Conservation (phyloP, 768 basidiomycete genomes). For the Trametes cingulata region DNA sequence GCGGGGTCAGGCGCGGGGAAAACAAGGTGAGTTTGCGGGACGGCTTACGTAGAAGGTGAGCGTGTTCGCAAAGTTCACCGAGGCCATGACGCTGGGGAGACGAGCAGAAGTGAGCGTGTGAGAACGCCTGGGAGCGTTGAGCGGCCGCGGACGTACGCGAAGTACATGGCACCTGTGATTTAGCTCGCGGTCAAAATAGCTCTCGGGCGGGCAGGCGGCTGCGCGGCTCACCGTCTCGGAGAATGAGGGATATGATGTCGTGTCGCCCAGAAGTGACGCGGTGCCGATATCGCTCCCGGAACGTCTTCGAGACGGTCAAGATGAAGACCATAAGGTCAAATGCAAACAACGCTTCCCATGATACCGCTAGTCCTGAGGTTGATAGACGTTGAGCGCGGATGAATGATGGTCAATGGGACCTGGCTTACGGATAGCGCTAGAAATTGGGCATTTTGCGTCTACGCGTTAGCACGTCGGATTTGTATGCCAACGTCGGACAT, state of each 20-base stretch:
- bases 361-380: constrained; percentile 30
- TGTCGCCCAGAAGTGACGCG: constrained; percentile 24
- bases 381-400: background rate
- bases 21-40: background rate
- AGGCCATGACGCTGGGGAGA: constrained; percentile 47
- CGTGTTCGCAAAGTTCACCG: constrained; percentile 52
- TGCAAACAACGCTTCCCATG: constrained; percentile 54
- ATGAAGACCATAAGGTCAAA: constrained; percentile 50
- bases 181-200: background rate
- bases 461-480: background rate
- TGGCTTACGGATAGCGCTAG: constrained; percentile 28
- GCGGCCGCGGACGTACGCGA: constrained; percentile 42
- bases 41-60: constrained; percentile 39
- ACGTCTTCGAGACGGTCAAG: constrained; percentile 50
- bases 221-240: constrained; percentile 48
- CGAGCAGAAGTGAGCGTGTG: constrained; percentile 5
- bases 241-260: constrained; percentile 42
- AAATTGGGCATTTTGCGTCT: background rate
- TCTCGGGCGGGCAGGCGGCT: background rate
- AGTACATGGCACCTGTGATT: constrained; percentile 52
- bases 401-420: background rate
- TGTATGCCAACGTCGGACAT: constrained; percentile 5
- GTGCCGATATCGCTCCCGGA: constrained; percentile 33
- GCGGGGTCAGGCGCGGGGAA: background rate
- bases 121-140: background rate